Base-by-base conservation (phyloP, 2,329 filamentous ascomycete genomes). In the Hysterium pulicare region DNA sequence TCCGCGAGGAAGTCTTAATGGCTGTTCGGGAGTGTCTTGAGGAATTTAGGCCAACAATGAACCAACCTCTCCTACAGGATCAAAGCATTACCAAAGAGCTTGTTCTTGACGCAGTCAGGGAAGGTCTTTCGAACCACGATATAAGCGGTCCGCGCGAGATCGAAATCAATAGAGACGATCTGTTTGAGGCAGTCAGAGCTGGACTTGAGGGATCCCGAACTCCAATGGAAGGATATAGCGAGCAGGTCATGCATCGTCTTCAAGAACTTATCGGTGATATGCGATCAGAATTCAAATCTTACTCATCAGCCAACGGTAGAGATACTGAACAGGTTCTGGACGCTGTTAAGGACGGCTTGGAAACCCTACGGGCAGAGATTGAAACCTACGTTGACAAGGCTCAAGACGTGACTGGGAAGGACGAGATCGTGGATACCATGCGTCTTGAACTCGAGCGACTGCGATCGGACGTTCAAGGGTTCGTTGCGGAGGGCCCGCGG, bases 281-380 rank as follows among this genome's bases (percentile, higher is more conserved):
- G 72, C 80, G 79, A 44, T 70, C 71, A 4, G 80, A 84, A 53
- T 81, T 85, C 62, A 90, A 90, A 62, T 81, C 91, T 55, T 91
- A 89, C 53, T 84, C 88, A 16, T 81, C 86, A 3, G 84, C 86
- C 48, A 87, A 83, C 53, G 87, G 86, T 31, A 79, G 83, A 44
- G 88, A 93, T 60, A 91, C 89, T 0, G 90, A 95, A 63, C 88
- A 95, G 62, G 83, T 95, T 10, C 74, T 96, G 4, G 87, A 93
- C 62, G 87, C 89, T 1, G 84, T 94, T 33, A 91, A 89, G 53
- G 88, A 95, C 59, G 90, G 90, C 0, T 76, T 95, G 11, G 89
- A 95, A 53, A 84, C 81, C 51, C 78, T 97, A 5, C 83, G 89
- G 9, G 71, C 74, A 10, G 86, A 95, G 45, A 87, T 97, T 41